Conservation (phyloP, 306 rosid genomes). For the Lathyrus tuberosus region DNA sequence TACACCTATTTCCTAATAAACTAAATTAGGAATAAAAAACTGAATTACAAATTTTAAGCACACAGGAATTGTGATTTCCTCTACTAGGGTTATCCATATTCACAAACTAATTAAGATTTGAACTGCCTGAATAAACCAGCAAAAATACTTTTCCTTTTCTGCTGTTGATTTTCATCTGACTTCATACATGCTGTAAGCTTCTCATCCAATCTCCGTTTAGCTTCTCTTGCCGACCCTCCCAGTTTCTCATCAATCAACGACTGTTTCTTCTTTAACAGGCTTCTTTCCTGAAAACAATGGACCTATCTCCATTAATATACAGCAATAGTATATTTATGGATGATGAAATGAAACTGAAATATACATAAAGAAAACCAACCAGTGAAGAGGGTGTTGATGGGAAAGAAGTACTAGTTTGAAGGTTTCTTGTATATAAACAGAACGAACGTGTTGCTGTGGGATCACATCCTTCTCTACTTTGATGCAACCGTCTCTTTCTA, state of each 20-base stretch:
- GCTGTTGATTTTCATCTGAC: conserved; percentile 37
- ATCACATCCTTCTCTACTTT: conserved; percentile 38
- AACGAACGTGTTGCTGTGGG: conserved; percentile 55
- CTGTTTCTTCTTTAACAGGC: conserved; percentile 38
- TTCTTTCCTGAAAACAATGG: conserved; percentile 43
- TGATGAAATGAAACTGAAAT: too few species aligned
- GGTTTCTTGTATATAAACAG: conserved; percentile 63
- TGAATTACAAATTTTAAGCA: not conserved
- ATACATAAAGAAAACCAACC: conserved; percentile 35
- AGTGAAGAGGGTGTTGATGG: conserved; percentile 29
- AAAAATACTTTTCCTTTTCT: conserved; percentile 8
- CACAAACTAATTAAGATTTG: not conserved
- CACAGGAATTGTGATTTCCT: not conserved
- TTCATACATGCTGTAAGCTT: conserved; percentile 53
- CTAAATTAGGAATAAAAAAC: not conserved
- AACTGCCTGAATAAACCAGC: conserved; percentile 19
- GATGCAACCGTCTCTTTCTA: conserved; percentile 73
- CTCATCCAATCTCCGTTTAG: conserved; percentile 77
- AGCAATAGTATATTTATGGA: too few species aligned
- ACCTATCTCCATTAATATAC: not conserved
- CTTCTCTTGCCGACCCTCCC: conserved; percentile 69
- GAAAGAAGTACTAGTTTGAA: conserved; percentile 44
- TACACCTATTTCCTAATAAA: too few species aligned
- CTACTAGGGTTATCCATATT: not conserved
- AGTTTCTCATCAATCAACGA: conserved; percentile 54